Percentiles rank a stretch among this genome's conserved stretches.
Evolutionary conservation across 371 early-diverging fungal genomes (phyloP).

Genomic region (Furculomyces boomerangus): DNA sequence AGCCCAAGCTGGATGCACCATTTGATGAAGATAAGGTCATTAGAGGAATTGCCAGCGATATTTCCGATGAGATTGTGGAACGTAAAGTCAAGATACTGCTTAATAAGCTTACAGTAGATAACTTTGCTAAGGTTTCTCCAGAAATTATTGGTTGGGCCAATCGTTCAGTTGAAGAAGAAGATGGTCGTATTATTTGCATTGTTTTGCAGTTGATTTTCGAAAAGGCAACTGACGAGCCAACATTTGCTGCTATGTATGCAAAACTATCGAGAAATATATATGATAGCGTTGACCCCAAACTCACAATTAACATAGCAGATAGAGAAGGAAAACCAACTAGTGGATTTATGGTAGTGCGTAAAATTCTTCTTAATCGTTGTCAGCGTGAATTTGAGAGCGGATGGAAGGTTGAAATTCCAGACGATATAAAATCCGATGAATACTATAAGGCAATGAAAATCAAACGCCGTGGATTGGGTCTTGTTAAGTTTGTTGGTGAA

Average conservation of each 20-base stretch:
- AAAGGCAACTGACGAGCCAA: constrained; percentile 87
- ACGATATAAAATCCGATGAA: constrained; percentile 27
- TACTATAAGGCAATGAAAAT: constrained; percentile 72
- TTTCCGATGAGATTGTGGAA: constrained; percentile 37
- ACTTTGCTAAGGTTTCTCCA: constrained; percentile 65
- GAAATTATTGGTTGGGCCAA: constrained; percentile 67
- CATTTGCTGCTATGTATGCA: constrained; percentile 80
- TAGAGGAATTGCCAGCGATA: constrained; percentile 15
- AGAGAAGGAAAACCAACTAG: constrained; percentile 31
- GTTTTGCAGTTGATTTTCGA: constrained; percentile 76
- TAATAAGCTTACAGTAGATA: constrained; percentile 90
- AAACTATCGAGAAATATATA: constrained; percentile 57
- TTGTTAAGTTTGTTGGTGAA: constrained; percentile 87
- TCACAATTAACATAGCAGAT: constrained; percentile 30
- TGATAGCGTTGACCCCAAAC: constrained; percentile 30
- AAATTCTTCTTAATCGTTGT: constrained; percentile 74
- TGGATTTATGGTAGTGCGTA: constrained; percentile 67
- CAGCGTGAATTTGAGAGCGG: constrained; percentile 77
- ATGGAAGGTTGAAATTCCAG: constrained; percentile 35
- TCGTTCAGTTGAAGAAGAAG: constrained; percentile 40
- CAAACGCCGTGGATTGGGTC: constrained; percentile 87
- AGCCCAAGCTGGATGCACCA: constrained; percentile 32
- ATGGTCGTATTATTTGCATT: constrained; percentile 48
- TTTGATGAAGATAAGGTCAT: constrained; percentile 1
- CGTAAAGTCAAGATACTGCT: constrained; percentile 74